Conservation (phyloP, 1,284 basidiomycete genomes). For the Pseudomicrostroma phylloplanum region DNA sequence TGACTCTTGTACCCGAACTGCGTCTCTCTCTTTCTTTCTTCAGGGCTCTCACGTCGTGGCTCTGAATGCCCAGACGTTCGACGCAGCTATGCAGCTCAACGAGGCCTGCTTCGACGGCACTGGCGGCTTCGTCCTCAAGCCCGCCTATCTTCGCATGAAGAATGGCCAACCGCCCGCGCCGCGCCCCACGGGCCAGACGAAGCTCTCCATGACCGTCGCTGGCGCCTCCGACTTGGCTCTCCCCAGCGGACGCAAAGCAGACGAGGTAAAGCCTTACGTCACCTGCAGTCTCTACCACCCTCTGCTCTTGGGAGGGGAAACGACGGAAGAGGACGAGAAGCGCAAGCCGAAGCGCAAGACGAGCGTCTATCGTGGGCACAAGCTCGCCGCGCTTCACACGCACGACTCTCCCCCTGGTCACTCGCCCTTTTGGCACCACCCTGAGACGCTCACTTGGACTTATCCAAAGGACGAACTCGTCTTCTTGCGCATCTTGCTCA, state of each 20-base stretch:
- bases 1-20: too few relatives aligned
- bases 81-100: constrained; percentile 54
- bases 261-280: constrained; percentile 39
- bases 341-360: constrained; percentile 29
- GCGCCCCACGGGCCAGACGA: constrained; percentile 19
- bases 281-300: constrained; percentile 39
- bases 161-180: constrained; percentile 21
- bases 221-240: constrained; percentile 37
- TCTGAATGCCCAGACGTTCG: constrained; percentile 61
- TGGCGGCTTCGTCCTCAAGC: constrained; percentile 60
- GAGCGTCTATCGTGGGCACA: constrained; percentile 30
- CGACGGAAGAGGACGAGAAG: constrained; percentile 14
- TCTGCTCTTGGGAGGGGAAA: constrained; percentile 16
- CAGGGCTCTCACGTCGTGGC: constrained; percentile 62
- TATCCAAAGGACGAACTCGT: constrained; percentile 34
- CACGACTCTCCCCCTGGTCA: constrained; percentile 32
- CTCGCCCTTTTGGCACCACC: constrained; percentile 28
- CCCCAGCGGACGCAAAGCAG: constrained; percentile 25
- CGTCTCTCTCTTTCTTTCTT: too few relatives aligned
- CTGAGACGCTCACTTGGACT: constrained; percentile 33
- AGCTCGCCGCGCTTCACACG: constrained; percentile 25
- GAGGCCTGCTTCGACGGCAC: constrained; percentile 63
- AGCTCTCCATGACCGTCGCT: constrained; percentile 30
- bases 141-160: constrained; percentile 38
- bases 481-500: constrained; percentile 36